Base-by-base conservation (phyloP, 2,329 filamentous ascomycete genomes). In the Alternaria novae-zelandiae region DNA sequence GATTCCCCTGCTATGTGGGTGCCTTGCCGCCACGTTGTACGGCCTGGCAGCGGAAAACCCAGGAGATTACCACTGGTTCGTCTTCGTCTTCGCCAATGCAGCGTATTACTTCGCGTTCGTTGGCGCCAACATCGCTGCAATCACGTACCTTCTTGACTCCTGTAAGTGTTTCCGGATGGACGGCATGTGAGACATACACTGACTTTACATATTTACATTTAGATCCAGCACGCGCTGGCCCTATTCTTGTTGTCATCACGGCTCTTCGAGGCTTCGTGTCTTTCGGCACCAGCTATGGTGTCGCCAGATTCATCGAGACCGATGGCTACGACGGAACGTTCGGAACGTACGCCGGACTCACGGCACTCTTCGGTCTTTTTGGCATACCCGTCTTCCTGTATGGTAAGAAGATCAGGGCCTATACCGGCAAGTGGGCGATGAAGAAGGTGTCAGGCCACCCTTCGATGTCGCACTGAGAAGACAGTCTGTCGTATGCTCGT, bases 261-360 rank as follows among this genome's bases (percentile, higher is more conserved):
- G 82, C 83, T 5, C 77, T 83, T 65, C 75, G 83, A 3, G 83
- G 82, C 0, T 79, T 85, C 45, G 80, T 85, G 9, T 81, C 79
- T 1, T 85, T 85, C 55, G 82, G 82, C 15, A 70, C 71, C 6
- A 81, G 77, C 55, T 82, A 82, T 66, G 80, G 81, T 11, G 79
- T 79, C 15, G 73, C 68, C 11, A 70, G 70, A 11, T 78, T 78
- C 59, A 76, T 79, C 15, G 72, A 74, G 10, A 71, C 64, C 25
- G 55, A 62, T 54, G 77, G 77, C 2, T 79, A 79, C 23, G 73
- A 78, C 54, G 75, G 78, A 5, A 70, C 77, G 1, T 78, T 79
- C 20, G 72, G 71, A 3, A 69, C 71, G 4, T 78, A 77, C 60
- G 74, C 68, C 20, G 75, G 71, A 15, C 54, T 78, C 17, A 78